Percentiles rank a stretch among this genome's conserved stretches.
phyloP scores from a whole-genome alignment of 441 rosid genomes.

The Erodium trifolium region DNA sequence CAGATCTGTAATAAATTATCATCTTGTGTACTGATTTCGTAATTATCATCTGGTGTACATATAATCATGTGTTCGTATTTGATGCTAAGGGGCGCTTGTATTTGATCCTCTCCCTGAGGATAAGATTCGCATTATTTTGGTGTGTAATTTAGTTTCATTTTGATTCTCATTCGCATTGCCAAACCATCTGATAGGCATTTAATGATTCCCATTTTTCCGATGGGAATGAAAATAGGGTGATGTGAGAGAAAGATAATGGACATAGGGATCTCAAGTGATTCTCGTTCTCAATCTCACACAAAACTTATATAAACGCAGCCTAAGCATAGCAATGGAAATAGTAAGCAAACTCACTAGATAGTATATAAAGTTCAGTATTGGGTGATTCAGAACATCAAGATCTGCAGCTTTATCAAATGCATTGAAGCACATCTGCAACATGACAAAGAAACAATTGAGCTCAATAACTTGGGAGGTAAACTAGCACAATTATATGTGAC shows the following conservation, averaged over 20 bases:
- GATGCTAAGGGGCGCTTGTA: too few relatives aligned
- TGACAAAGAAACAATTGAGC: slow-evolving; percentile 9
- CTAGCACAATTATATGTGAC: not conserved
- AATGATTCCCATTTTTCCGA: not conserved
- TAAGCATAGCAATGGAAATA: not conserved
- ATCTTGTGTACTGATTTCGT: too few relatives aligned
- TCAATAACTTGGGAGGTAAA: not conserved
- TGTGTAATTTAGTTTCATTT: too few relatives aligned
- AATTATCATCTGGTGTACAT: too few relatives aligned
- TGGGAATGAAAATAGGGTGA: not conserved
- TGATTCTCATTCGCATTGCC: too few relatives aligned
- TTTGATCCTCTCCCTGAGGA: too few relatives aligned
- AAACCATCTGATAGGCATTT: not conserved
- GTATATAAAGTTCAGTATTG: slow-evolving; percentile 69
- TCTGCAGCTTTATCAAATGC: slow-evolving; percentile 74
- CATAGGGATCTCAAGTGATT: too few relatives aligned
- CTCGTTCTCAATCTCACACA: too few relatives aligned
- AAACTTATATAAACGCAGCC: too few relatives aligned
- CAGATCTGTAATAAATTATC: too few relatives aligned
- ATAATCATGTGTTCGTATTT: too few relatives aligned
- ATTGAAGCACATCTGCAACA: slow-evolving; percentile 64
- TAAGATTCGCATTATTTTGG: too few relatives aligned
- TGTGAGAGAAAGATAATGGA: not conserved
- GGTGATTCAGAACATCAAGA: slow-evolving; percentile 76
- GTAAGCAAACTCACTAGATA: slow-evolving; percentile 48